A percentile compares a stretch with the other conserved stretches of the same genome.
Conservation (phyloP, 495 filamentous ascomycete genomes). For the Bathelium albidoporum region DNA sequence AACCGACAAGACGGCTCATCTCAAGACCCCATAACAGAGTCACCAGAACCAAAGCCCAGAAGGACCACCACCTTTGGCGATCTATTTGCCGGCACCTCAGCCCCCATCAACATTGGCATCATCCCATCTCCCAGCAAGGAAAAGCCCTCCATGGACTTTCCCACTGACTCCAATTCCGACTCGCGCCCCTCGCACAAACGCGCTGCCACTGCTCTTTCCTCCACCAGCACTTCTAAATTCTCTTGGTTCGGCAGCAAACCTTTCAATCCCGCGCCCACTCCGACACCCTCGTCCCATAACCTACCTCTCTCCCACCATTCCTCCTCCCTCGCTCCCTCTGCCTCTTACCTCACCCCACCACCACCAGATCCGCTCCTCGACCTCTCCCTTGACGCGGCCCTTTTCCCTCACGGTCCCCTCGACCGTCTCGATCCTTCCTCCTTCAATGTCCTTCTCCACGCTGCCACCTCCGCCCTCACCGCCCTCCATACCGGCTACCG, state of each 20-base stretch:
- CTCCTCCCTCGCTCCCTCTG: background rate
- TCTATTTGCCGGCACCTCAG: constrained; percentile 22
- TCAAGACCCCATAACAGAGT: background rate
- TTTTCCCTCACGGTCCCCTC: constrained; percentile 47
- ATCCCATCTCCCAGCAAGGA: constrained; percentile 17
- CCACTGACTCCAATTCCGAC: no score
- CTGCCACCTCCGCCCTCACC: constrained; percentile 53
- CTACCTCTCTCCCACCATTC: background rate
- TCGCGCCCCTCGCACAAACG: background rate
- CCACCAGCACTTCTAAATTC: constrained; percentile 5
- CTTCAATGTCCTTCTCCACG: constrained; percentile 58
- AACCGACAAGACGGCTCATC: background rate
- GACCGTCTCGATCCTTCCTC: constrained; percentile 53
- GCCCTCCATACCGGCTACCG: constrained; percentile 65
- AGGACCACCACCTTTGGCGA: constrained; percentile 18
- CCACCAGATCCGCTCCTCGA: constrained; percentile 35
- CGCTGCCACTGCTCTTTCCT: background rate
- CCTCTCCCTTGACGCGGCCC: constrained; percentile 51
- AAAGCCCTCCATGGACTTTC: background rate
- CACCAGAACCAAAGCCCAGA: background rate
- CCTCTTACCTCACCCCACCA: background rate
- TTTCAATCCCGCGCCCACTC: background rate
- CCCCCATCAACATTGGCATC: constrained; percentile 19
- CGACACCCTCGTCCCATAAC: background rate
- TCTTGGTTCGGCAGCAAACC: constrained; percentile 16